Evolutionary conservation across 768 basidiomycete genomes (phyloP).

Genomic region (Gymnopilus dilepis): DNA sequence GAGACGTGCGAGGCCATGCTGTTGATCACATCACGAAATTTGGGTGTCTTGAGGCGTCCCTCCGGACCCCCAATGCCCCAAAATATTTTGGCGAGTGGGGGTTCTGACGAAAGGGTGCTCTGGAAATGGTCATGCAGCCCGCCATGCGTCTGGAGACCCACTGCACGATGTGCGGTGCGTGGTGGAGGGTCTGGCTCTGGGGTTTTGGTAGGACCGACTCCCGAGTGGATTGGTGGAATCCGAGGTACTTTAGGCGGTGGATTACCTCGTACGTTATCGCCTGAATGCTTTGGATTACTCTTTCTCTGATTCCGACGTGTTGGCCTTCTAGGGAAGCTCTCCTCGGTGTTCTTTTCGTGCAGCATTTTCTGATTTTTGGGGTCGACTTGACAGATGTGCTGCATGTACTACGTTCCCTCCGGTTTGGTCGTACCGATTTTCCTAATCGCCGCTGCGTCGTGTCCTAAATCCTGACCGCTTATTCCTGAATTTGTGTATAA

Average conservation of each 20-base stretch:
- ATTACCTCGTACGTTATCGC: too few relatives aligned
- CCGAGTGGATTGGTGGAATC: too few relatives aligned
- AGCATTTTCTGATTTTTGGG: background rate
- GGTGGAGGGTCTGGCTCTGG: background rate
- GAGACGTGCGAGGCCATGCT: background rate
- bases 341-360: background rate
- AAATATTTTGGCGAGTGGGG: too few relatives aligned
- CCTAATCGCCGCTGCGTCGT: background rate
- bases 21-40: background rate
- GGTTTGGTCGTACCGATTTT: slow-evolving; percentile 1
- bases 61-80: too few relatives aligned
- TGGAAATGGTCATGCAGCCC: background rate
- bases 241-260: too few relatives aligned
- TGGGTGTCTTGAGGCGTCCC: too few relatives aligned
- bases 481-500: too few relatives aligned
- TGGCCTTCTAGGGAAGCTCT: too few relatives aligned
- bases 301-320: too few relatives aligned
- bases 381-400: background rate
- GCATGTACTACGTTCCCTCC: background rate
- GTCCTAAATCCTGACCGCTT: too few relatives aligned
- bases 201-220: too few relatives aligned
- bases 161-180: background rate
- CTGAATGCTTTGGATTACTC: background rate
- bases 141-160: background rate
- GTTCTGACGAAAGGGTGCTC: too few relatives aligned